These are phyloP conservation scores for Verticillium nubilum DNA, from an alignment of 2,329 filamentous ascomycete species.

Conservation along the genomic window DNA sequence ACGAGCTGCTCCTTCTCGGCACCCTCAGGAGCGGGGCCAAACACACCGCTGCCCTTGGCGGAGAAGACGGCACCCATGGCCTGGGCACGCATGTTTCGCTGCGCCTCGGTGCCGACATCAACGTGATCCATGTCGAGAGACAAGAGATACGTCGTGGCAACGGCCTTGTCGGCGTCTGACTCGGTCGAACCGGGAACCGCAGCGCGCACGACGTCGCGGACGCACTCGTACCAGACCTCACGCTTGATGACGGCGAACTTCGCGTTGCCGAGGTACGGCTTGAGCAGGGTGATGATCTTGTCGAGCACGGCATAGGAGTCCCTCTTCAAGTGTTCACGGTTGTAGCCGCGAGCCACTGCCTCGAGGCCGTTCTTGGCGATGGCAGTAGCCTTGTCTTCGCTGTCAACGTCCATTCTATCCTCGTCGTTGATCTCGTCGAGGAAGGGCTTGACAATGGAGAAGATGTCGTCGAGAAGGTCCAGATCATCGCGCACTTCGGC, in stretches of 20 bases:
- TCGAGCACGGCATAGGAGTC: slow-evolving; percentile 31
- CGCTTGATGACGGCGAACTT: slow-evolving; percentile 39
- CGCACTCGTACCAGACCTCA: slow-evolving; percentile 47
- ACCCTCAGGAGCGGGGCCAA: slow-evolving; percentile 23
- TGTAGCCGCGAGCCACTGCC: slow-evolving; percentile 45
- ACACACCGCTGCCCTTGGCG: slow-evolving; percentile 35
- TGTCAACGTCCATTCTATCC: slow-evolving; percentile 66
- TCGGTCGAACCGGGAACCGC: slow-evolving; percentile 19
- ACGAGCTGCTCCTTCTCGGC: slow-evolving; percentile 15
- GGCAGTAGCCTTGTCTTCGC: slow-evolving; percentile 35
- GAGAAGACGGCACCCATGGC: slow-evolving; percentile 36
- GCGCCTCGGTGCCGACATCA: slow-evolving; percentile 44
- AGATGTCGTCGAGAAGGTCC: slow-evolving; percentile 63
- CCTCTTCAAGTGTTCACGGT: slow-evolving; percentile 29
- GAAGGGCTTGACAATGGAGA: slow-evolving; percentile 56
- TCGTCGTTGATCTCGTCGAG: slow-evolving; percentile 54
- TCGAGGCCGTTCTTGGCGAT: slow-evolving; percentile 46
- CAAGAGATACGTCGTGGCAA: slow-evolving; percentile 32
- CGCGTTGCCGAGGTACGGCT: slow-evolving; percentile 30
- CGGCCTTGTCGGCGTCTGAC: slow-evolving; percentile 13
- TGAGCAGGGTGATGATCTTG: slow-evolving; percentile 32
- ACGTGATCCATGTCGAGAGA: slow-evolving; percentile 41
- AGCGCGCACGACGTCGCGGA: slow-evolving; percentile 40
- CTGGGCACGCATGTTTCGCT: slow-evolving; percentile 41
- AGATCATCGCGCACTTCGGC: slow-evolving; percentile 62